Percentiles rank a stretch among this genome's conserved stretches.
Evolutionary conservation across 208 protist species (phyloP).

Genomic region (Zelonia costaricensis): DNA sequence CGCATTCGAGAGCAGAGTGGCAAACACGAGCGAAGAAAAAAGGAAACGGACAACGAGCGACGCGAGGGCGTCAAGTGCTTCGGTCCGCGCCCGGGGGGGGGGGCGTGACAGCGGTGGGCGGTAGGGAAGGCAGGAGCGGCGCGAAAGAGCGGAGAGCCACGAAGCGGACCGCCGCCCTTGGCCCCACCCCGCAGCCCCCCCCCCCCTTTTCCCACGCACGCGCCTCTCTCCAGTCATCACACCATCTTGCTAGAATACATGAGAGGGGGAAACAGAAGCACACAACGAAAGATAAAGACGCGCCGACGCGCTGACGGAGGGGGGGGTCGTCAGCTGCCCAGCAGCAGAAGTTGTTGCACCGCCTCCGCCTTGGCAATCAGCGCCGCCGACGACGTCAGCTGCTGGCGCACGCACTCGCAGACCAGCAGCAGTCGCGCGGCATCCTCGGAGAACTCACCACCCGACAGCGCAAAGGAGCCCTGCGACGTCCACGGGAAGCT

Average conservation of each 20-base stretch:
- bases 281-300: constrained; percentile 7
- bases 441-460: not conserved
- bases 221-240: too few species aligned
- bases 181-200: too few species aligned
- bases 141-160: not conserved
- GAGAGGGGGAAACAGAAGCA: not conserved
- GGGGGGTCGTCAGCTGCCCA: not conserved
- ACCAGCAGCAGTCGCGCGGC: not conserved
- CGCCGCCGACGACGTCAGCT: not conserved
- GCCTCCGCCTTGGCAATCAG: constrained; percentile 5
- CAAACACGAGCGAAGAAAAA: too few species aligned
- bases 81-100: too few species aligned
- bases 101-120: too few species aligned
- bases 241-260: too few species aligned
- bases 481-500: not conserved
- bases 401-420: constrained; percentile 1
- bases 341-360: constrained; percentile 1
- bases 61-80: too few species aligned
- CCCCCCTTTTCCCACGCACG: too few species aligned
- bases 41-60: too few species aligned
- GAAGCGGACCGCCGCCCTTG: too few species aligned
- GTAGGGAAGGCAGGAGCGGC: not conserved
- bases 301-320: too few species aligned
- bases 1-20: too few species aligned
- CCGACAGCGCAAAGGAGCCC: not conserved